Evolutionary conservation across 257 asterid genomes (phyloP).

Genomic region (Capsicum baccatum): DNA sequence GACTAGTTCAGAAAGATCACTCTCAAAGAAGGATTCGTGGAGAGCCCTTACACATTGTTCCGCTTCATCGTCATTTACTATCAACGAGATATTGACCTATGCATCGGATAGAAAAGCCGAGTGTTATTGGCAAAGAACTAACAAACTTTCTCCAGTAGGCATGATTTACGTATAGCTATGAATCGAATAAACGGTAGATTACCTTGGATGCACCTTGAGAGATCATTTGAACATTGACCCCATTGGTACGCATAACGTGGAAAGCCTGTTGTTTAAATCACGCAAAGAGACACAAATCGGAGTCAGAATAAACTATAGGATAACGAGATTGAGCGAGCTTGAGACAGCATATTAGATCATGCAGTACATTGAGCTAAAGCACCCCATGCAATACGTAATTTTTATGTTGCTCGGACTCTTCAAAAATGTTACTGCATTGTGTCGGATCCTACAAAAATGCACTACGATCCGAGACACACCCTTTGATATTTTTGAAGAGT

Average conservation of each 20-base stretch:
- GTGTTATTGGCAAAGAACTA: background rate
- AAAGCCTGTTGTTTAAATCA: conserved; percentile 58
- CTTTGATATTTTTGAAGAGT: too few species aligned
- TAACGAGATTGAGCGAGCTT: background rate
- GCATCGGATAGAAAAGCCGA: background rate
- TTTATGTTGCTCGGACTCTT: background rate
- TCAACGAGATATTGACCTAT: conserved; percentile 76
- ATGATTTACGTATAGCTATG: background rate
- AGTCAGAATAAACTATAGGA: background rate
- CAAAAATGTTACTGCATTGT: too few species aligned
- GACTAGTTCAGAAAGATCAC: conserved; percentile 50
- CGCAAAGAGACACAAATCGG: background rate
- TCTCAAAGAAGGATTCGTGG: conserved; percentile 73
- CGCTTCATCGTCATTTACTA: conserved; percentile 82
- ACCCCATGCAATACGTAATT: background rate
- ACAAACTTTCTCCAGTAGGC: background rate
- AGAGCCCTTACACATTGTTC: conserved; percentile 81
- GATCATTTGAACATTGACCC: conserved; percentile 88
- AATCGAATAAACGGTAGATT: background rate
- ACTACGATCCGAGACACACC: too few species aligned
- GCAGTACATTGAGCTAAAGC: background rate
- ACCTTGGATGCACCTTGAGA: conserved; percentile 88
- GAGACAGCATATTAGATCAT: background rate
- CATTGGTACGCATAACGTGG: conserved; percentile 67
- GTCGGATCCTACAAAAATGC: too few species aligned